Evolutionary conservation across 2,329 filamentous ascomycete species (phyloP), one percentile per base, ranked within the genome.

Genomic region (Fonsecaea nubica): DNA sequence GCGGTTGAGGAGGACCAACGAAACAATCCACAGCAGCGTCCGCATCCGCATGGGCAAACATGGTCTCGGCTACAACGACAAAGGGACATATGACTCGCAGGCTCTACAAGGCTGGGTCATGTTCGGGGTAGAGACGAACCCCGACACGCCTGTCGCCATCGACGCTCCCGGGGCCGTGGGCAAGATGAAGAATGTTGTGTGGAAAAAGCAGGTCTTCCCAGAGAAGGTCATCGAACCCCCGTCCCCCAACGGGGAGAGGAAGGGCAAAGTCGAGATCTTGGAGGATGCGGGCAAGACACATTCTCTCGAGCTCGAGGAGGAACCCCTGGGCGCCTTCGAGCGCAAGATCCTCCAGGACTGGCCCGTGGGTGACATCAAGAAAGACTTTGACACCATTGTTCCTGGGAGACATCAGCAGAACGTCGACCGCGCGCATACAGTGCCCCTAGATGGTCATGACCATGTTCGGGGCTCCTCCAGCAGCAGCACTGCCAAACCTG

Each of bases 1-100:
- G 10, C 63, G 65, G 5, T 79, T 87, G 32, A 73, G 80, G 59
- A 80, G 84, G 66, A 87, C 85, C 9, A 84, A 86, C 70, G 85
- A 87, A 74, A 80, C 82, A 8, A 80, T 87, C 38, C 85, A 87
- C 72, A 81, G 82, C 67, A 84, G 83, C 1, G 85, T 85, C 1
- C 80, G 85, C 1, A 78, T 85, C n/a, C 81, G 84, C 3, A 79
- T 87, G 13, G 82, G 82, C 1, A 82, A 82, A 66, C 73, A 80
- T 58, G 85, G 85, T 1, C 78, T 85, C 2, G 83, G 80, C 0
- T 76, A 83, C 36, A 80, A 86, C 67, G 85, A 87, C 71, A 73
- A 76, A 30, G 76, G 73, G 0, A 64, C 78, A n/a, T 87, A 84
- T 83, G 74, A 76, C 15, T 84, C 82, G 18, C 73, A 79, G 0